phyloP scores from a whole-genome alignment of 352 stramenopile species.

The Phytopythium cucurbitacearum region DNA sequence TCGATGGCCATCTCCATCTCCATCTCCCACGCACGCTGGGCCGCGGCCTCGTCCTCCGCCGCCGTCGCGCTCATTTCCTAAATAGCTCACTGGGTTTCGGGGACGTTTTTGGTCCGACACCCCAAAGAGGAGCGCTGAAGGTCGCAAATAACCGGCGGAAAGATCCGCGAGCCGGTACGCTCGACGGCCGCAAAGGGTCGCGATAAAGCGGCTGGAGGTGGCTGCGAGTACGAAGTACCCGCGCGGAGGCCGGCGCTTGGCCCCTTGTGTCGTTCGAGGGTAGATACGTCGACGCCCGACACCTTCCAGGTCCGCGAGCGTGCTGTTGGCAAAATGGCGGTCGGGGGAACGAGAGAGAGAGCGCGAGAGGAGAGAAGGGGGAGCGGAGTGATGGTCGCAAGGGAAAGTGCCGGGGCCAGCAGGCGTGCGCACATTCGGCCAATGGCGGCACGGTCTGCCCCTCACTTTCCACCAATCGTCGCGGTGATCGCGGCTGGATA shows the following conservation, averaged over 20 bases:
- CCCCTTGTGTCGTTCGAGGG: no score
- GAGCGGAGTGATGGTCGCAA: slow-evolving; percentile 1
- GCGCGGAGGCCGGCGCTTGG: no score
- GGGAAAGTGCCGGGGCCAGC: not conserved
- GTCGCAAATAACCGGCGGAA: no score
- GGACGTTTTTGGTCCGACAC: no score
- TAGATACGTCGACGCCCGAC: no score
- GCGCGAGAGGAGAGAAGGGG: not conserved
- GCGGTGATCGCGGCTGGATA: slow-evolving; percentile 3
- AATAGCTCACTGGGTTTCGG: no score
- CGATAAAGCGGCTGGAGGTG: no score
- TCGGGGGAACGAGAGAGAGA: not conserved
- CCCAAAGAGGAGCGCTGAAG: no score
- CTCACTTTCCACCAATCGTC: not conserved
- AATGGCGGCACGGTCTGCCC: not conserved
- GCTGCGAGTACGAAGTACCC: no score
- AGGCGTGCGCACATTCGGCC: not conserved
- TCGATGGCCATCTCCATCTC: slow-evolving; percentile 83
- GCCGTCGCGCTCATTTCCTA: slow-evolving; percentile 4
- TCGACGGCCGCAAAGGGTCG: no score
- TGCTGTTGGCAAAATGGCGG: slow-evolving; percentile 7
- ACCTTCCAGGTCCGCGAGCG: no score
- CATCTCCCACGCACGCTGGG: slow-evolving; percentile 59
- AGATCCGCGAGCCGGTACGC: no score
- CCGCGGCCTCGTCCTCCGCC: slow-evolving; percentile 38